Percentiles rank a stretch among this genome's conserved stretches.
Evolutionary conservation across 179 eudicot genomes (phyloP).

Genomic region (Drosera spatulata): DNA sequence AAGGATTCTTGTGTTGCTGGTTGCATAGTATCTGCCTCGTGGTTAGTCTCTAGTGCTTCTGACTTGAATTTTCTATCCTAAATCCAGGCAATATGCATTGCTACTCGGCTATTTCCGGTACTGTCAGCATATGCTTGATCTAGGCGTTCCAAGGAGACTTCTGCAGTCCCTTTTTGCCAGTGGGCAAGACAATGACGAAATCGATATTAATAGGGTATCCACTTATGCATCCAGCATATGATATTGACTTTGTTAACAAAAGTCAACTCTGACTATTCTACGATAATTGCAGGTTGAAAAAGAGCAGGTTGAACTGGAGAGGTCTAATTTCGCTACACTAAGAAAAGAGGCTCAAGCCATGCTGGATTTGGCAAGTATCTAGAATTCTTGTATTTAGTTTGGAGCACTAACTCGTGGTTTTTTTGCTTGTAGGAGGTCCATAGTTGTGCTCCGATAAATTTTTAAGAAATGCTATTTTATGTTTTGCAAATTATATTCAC

Average conservation of each 20-base stretch:
- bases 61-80: slow-evolving; percentile 1
- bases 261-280: slow-evolving; percentile 2
- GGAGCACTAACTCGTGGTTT: too few relatives aligned
- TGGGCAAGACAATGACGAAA: slow-evolving; percentile 66
- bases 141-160: slow-evolving; percentile 73
- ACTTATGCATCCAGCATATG: neutral
- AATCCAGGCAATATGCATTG: slow-evolving; percentile 81
- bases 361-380: slow-evolving; percentile 50
- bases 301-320: slow-evolving; percentile 82
- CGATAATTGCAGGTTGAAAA: slow-evolving; percentile 56
- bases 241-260: neutral
- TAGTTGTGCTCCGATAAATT: too few relatives aligned
- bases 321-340: slow-evolving; percentile 66
- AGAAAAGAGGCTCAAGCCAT: slow-evolving; percentile 79
- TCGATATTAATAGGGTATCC: slow-evolving; percentile 76
- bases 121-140: slow-evolving; percentile 90
- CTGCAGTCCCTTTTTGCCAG: slow-evolving; percentile 59
- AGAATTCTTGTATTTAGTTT: too few relatives aligned
- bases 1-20: slow-evolving; percentile 10
- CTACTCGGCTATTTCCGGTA: slow-evolving; percentile 92
- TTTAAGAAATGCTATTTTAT: too few relatives aligned
- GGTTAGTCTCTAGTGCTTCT: slow-evolving; percentile 8
- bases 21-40: slow-evolving; percentile 5
- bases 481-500: too few relatives aligned
- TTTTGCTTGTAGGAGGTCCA: too few relatives aligned